A percentile compares a stretch with the other conserved stretches of the same genome.
phyloP scores from a whole-genome alignment of 2,329 filamentous ascomycete species.

The Ceratocystis cacaofunesta region DNA sequence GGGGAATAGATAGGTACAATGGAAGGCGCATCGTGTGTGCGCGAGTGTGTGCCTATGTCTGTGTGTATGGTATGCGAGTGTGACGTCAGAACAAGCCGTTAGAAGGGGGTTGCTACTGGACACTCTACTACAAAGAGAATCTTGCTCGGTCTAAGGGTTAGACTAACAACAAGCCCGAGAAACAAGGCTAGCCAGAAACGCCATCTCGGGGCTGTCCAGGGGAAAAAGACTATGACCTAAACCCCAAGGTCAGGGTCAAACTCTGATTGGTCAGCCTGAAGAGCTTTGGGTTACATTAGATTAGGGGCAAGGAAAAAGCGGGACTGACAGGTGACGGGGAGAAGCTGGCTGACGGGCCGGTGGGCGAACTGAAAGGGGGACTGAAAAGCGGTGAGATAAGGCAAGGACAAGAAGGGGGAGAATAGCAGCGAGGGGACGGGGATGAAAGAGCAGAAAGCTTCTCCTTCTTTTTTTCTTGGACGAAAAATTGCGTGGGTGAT shows the following conservation, averaged over 20 bases:
- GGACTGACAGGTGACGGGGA: background rate
- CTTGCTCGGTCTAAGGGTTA: too few species aligned
- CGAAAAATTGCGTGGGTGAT: background rate
- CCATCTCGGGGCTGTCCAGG: too few species aligned
- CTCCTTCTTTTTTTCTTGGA: slow-evolving; percentile 7
- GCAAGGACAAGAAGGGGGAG: background rate
- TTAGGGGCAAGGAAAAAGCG: background rate
- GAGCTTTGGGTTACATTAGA: background rate
- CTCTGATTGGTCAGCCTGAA: background rate
- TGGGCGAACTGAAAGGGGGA: background rate
- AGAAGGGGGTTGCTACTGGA: too few species aligned
- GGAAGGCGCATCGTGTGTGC: slow-evolving; percentile 4
- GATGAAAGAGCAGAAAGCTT: background rate
- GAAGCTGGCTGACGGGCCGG: background rate
- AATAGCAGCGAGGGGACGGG: background rate
- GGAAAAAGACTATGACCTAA: too few species aligned
- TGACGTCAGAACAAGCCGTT: too few species aligned
- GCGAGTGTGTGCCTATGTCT: too few species aligned
- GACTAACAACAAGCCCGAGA: too few species aligned
- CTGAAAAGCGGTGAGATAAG: background rate
- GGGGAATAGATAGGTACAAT: slow-evolving; percentile 6
- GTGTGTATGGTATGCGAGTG: too few species aligned
- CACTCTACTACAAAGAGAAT: too few species aligned
- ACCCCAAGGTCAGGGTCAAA: too few species aligned
- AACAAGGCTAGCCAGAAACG: background rate